Evolutionary conservation across 805 yeast genomes (phyloP), one percentile per base, ranked within the genome.

Genomic region (Candida chauliodis): DNA sequence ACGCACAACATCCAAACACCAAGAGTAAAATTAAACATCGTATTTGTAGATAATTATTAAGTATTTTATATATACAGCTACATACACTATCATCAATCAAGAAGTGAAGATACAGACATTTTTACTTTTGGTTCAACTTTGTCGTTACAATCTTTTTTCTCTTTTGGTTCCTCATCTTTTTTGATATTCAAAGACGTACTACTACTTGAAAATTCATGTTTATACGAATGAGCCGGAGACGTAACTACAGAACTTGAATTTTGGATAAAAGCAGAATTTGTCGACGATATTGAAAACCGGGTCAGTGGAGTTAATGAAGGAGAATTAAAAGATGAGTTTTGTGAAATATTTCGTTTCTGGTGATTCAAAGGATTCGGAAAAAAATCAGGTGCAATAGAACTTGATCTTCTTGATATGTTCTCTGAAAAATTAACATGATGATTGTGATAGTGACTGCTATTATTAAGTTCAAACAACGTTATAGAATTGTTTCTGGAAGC

Each of bases 401-500:
- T 64, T 37, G 73, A 59, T 47, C 75, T 56, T 18, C 49, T 29
- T 5, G 56, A 53, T 8, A 66, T 56, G 35, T 49, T 52, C 23
- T 55, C 52, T 21, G 52, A 52, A 6, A 59, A 58, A 33, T 45
- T 45, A 21, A 50, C 44, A 21, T 45, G 33, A 20, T 29, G 32
- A 23, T 50, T 35, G 15, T 6, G n/a, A n/a, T 13, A 8, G 24
- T 13, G 23, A 18, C n/a, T 19, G n/a, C n/a, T 19, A 23, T 16
- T 35, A 29, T 31, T 29, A 33, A 64, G 46, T 49, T 55, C 61
- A 38, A 50, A 61, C 25, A 60, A 53, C 0, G 70, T 61, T 28
- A 69, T 59, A 3, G 72, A 66, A 43, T 67, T 64, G 46, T 66
- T 62, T 43, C 75, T 53, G 13, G 69, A 60, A n/a, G 58, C 61